Evolutionary conservation across 2,329 filamentous ascomycete species (phyloP), one percentile per base, ranked within the genome.

Genomic region (Diaporthe ilicicola): DNA sequence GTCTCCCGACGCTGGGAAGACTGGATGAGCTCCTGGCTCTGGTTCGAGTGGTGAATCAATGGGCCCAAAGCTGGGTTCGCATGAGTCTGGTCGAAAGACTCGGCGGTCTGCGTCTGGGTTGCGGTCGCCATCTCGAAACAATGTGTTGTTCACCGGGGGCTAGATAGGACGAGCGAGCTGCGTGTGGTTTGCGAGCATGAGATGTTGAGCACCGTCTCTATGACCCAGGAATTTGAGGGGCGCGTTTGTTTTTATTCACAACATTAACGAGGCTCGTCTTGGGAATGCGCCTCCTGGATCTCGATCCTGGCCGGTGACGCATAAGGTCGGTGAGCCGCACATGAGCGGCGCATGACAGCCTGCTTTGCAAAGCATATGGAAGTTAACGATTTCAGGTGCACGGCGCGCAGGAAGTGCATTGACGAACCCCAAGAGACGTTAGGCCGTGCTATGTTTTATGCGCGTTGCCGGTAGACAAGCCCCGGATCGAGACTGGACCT

Each of bases 21-120:
- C 15, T 54, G 67, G 19, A 69, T 51, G 34, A 69, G 46, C 55
- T 69, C 55, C 48, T 69, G 67, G 27, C 67, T 64, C 46, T 64
- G 46, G 19, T 62, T 64, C 8, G 67, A 64, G 24, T 69, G 46
- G 34, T 69, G 67, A 22, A 64, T 37, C 22, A 69, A 22, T 2
- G 55, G 27, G 5, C 67, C 67, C n/a, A 39, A 19, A 22, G 17
- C 9, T 4, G 39, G 9, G 2, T 24, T 50, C 19, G 39, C 56
- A 29, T 44, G 56, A 42, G n/a, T 22, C 37, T 53, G 37, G 19
- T 27, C 24, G 19, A 64, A 56, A 22, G 67, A 9, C 3, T 69
- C 56, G 12, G 67, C 19, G 24, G 55, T 64, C n/a, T 69, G 55
- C 24, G 67, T 69, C 55, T 46, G 34, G 1, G 67, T 69, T 27